phyloP scores from a whole-genome alignment of 768 basidiomycete genomes.

The Porphyrellus cyaneotinctus region DNA sequence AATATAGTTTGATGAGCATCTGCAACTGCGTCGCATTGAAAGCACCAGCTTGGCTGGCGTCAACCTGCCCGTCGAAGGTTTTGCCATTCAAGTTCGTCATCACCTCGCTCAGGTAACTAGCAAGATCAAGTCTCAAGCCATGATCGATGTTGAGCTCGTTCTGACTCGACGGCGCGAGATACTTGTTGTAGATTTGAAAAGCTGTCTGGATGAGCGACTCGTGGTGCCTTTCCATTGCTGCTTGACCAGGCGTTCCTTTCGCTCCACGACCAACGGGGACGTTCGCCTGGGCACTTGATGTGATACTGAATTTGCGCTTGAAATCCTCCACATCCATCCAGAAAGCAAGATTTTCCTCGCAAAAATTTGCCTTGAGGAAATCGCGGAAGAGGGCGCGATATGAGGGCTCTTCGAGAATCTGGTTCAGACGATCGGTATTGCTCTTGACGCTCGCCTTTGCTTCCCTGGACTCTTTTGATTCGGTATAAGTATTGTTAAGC shows the following conservation, averaged over 20 bases:
- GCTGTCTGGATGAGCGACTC: slow-evolving; percentile 92
- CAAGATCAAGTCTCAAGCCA: slow-evolving; percentile 88
- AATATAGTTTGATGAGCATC: slow-evolving; percentile 89
- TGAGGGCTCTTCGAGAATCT: slow-evolving; percentile 90
- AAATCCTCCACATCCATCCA: slow-evolving; percentile 98
- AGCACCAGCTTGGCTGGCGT: slow-evolving; percentile 71
- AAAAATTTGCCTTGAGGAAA: slow-evolving; percentile 90
- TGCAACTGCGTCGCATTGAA: slow-evolving; percentile 96
- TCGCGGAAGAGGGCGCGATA: slow-evolving; percentile 90
- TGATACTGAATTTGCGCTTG: slow-evolving; percentile 92
- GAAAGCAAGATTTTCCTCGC: slow-evolving; percentile 96
- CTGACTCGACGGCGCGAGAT: slow-evolving; percentile 91
- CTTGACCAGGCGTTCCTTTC: slow-evolving; percentile 64
- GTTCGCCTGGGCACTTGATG: slow-evolving; percentile 81
- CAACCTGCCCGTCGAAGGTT: slow-evolving; percentile 73
- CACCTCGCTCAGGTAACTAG: slow-evolving; percentile 88
- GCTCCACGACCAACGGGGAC: slow-evolving; percentile 36
- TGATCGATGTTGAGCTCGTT: slow-evolving; percentile 99
- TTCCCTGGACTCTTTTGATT: slow-evolving; percentile 44
- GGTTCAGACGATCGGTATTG: slow-evolving; percentile 85
- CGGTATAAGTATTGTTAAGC: slow-evolving; percentile 49
- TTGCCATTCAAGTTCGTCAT: slow-evolving; percentile 76
- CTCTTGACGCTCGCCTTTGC: slow-evolving; percentile 68
- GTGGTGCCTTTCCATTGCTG: slow-evolving; percentile 96
- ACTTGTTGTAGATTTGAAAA: slow-evolving; percentile 90